Conservation (phyloP, 331 rosid genomes). For the Ulmus americana region DNA sequence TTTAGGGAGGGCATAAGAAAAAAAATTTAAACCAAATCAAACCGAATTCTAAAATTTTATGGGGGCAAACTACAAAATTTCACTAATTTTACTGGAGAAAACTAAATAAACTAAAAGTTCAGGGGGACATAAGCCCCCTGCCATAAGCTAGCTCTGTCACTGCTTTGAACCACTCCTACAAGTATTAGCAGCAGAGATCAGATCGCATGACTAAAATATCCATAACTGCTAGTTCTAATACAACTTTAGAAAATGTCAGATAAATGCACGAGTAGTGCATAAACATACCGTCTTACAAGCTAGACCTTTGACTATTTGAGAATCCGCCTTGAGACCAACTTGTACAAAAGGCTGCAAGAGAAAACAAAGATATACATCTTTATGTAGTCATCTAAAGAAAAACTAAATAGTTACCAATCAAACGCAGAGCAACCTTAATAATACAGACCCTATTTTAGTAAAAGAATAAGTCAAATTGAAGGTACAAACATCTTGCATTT, state of each 20-base stretch:
- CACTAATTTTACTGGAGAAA: too few species aligned
- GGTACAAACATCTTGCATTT: too few species aligned
- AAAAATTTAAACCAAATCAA: too few species aligned
- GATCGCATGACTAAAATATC: constrained; percentile 4
- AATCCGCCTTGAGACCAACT: constrained; percentile 78
- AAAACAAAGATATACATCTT: neutral
- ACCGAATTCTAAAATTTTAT: too few species aligned
- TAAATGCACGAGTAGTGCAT: neutral
- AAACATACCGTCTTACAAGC: constrained; percentile 76
- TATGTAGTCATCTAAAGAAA: neutral
- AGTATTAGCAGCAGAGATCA: neutral
- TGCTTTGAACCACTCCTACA: neutral
- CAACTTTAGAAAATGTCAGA: neutral
- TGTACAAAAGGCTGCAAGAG: constrained; percentile 65
- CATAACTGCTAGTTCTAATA: constrained; percentile 5
- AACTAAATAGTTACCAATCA: too few species aligned
- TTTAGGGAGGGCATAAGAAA: too few species aligned
- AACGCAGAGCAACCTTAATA: too few species aligned
- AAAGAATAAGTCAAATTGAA: too few species aligned
- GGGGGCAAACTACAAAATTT: too few species aligned
- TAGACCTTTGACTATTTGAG: constrained; percentile 66
- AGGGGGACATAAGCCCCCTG: neutral
- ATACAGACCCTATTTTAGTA: too few species aligned
- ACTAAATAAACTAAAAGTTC: neutral
- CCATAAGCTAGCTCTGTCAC: too few species aligned